Evolutionary conservation across 2,329 filamentous ascomycete genomes (phyloP), one percentile per base, ranked within the genome.

Genomic region (Ascochyta pisi): DNA sequence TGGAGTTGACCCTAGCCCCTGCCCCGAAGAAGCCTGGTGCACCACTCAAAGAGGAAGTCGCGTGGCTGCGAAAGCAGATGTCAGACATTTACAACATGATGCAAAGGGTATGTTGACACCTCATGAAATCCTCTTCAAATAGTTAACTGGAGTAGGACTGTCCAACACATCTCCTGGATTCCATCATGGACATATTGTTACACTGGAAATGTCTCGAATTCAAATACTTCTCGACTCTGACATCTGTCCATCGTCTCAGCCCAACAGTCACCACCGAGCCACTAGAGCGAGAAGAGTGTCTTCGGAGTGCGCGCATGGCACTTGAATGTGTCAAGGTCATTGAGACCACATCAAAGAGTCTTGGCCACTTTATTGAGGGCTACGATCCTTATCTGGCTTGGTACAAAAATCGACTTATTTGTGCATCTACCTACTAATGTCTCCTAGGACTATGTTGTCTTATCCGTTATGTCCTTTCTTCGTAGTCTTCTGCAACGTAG

Each of bases 401-500:
- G 66, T 73, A 58, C 45, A 64, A 24, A 38, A 2, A 33, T 22
- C 15, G 37, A 15, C 22, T 1, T 8, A 13, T 3, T 19, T 12
- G 19, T 12, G 9, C 22, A 23, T 6, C 7, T 3, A 19, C 6
- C 33, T 27, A 45, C 61, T 70, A 38, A 71, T 9, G 8, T 5
- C 1, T 3, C 8, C 0, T 13, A 73, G 72, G 72, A 72, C 67
- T 1, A 67, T 73, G 41, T 66, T 74, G 10, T 73, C 70, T 9
- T 73, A 73, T 37, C 69, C 72, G 5, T 57, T 74, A 2, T 69
- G 65, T 29, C 71, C 72, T 1, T 74, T 73, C 60, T 74, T 72
- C 48, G 70, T 74, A 13, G 64, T 74, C 24, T 74, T 74, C 49
- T 74, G 72, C 60, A 73, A 74, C 38, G 70, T 74, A 1, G 71